These are phyloP conservation scores for Penicillium robsamsonii DNA, from an alignment of 495 filamentous ascomycete genomes.

Conservation along the genomic window DNA sequence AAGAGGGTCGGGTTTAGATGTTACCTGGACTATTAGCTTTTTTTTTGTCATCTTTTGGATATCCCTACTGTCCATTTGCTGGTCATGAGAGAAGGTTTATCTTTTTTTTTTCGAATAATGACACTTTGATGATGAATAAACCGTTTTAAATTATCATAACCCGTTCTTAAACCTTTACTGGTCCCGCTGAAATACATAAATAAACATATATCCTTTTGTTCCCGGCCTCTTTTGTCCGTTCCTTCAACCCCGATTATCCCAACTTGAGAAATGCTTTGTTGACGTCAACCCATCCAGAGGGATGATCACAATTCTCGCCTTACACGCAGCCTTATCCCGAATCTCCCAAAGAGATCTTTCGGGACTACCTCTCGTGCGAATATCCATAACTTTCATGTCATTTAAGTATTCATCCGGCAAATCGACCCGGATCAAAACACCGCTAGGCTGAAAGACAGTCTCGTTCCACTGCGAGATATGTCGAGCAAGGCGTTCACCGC, in stretches of 20 bases:
- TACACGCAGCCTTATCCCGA: constrained; percentile 22
- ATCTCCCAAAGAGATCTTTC: not conserved
- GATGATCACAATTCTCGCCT: constrained; percentile 39
- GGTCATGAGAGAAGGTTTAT: not conserved
- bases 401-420: constrained; percentile 32
- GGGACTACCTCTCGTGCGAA: constrained; percentile 7
- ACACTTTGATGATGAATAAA: not conserved
- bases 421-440: constrained; percentile 39
- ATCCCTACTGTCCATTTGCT: not conserved
- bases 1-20: constrained; percentile 2
- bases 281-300: constrained; percentile 17
- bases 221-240: not conserved
- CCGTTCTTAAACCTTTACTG: not conserved
- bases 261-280: not conserved
- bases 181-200: not conserved
- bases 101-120: not conserved
- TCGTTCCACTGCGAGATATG: constrained; percentile 38
- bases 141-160: not conserved
- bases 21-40: not conserved
- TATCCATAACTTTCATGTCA: constrained; percentile 28
- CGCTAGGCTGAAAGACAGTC: constrained; percentile 30
- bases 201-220: not conserved
- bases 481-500: constrained; percentile 15
- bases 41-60: not conserved
- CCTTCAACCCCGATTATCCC: not conserved